phyloP scores from a whole-genome alignment of 1,284 basidiomycete genomes.

The Wallemia mellicola region DNA sequence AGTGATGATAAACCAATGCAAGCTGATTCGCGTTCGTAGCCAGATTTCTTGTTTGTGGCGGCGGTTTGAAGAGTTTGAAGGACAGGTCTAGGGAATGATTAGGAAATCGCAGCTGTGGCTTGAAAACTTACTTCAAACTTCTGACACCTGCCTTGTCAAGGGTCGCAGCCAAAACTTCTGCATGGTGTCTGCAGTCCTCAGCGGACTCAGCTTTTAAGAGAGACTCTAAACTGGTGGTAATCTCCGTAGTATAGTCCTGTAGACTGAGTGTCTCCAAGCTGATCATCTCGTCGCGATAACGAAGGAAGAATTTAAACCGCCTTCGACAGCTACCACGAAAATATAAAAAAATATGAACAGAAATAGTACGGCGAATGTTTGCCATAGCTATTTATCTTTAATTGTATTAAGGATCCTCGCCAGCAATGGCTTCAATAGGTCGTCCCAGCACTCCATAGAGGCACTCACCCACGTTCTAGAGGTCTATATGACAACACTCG shows the following conservation, averaged over 20 bases:
- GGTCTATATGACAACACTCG: not conserved
- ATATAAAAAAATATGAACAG: not conserved
- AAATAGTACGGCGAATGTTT: not conserved
- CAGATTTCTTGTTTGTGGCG: constrained; percentile 63
- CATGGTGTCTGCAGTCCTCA: not conserved
- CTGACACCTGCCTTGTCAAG: not conserved
- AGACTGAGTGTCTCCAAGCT: not conserved
- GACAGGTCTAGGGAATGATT: not conserved
- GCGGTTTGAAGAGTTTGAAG: constrained; percentile 28
- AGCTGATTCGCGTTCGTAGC: constrained; percentile 71
- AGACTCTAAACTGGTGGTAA: not conserved
- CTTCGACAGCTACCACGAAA: not conserved
- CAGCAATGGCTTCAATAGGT: not conserved
- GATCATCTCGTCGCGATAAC: not conserved
- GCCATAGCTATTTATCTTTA: not conserved
- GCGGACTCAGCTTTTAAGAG: not conserved
- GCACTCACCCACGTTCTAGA: not conserved
- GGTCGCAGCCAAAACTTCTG: not conserved
- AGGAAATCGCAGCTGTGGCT: not conserved
- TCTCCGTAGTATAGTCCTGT: not conserved
- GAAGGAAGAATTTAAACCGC: not conserved
- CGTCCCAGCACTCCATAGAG: not conserved
- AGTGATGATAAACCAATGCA: constrained; percentile 41
- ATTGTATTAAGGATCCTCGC: not conserved
- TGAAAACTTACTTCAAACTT: not conserved